phyloP scores from a whole-genome alignment of 257 asterid species.

The Leptodermis oblonga region DNA sequence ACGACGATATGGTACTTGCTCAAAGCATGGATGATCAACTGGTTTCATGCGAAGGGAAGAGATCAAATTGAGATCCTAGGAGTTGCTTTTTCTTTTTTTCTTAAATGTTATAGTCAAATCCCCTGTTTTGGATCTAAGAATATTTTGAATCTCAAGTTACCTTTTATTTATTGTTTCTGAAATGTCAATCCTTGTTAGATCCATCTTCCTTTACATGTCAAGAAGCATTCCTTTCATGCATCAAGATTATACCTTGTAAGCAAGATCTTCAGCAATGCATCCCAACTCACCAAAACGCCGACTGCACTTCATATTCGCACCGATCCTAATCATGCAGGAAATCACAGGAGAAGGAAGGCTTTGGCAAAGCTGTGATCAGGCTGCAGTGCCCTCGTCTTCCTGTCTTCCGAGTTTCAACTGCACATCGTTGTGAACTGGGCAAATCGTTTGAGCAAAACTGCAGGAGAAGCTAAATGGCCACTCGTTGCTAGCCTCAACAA shows the following conservation, averaged over 20 bases:
- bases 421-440: neutral
- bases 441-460: neutral
- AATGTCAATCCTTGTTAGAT: too few species aligned
- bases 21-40: too few species aligned
- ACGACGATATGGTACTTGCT: too few species aligned
- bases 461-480: neutral
- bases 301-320: constrained; percentile 4
- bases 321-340: neutral
- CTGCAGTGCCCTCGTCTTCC: neutral
- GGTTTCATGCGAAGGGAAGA: too few species aligned
- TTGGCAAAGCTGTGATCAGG: neutral
- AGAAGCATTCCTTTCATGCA: neutral
- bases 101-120: too few species aligned
- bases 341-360: neutral
- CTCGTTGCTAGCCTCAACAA: neutral
- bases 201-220: too few species aligned
- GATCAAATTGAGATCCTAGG: too few species aligned
- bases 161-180: too few species aligned
- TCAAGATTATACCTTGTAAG: neutral
- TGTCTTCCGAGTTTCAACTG: neutral
- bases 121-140: too few species aligned
- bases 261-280: neutral
- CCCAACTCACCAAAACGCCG: neutral
- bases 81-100: too few species aligned
- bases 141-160: too few species aligned